Percentiles rank a stretch among this genome's conserved stretches.
Evolutionary conservation across 1,284 basidiomycete species (phyloP).

Genomic region (Wallemia mellicola): DNA sequence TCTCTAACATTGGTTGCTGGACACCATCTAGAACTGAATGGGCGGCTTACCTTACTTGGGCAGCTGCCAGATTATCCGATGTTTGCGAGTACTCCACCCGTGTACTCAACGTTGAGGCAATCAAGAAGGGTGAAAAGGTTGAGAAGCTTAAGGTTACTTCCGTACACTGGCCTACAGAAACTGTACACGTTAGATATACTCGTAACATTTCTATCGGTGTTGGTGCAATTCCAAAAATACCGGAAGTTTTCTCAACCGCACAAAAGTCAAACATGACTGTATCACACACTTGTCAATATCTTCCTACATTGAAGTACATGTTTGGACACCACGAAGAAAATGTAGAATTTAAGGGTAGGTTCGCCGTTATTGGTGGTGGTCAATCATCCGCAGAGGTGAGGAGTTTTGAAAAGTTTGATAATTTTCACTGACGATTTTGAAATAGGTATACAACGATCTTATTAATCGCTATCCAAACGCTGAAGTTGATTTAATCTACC

Average conservation of each 20-base stretch:
- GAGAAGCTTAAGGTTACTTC: neutral
- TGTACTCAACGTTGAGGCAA: slow-evolving; percentile 4
- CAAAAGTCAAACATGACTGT: slow-evolving; percentile 12
- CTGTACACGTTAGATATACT: slow-evolving; percentile 1
- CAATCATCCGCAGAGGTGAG: slow-evolving; percentile 27
- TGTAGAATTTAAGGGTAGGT: slow-evolving; percentile 10
- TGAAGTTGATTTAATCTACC: slow-evolving; percentile 26
- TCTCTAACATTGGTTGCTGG: slow-evolving; percentile 17
- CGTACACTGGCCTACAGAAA: neutral
- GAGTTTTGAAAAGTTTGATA: neutral
- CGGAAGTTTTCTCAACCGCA: slow-evolving; percentile 16
- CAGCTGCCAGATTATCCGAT: slow-evolving; percentile 17
- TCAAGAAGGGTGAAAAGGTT: neutral
- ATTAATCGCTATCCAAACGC: slow-evolving; percentile 10
- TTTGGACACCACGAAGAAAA: slow-evolving; percentile 11
- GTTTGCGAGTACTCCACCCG: slow-evolving; percentile 5
- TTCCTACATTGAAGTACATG: slow-evolving; percentile 18
- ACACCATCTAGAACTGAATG: slow-evolving; percentile 21
- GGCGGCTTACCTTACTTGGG: slow-evolving; percentile 28
- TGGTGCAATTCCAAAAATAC: slow-evolving; percentile 23
- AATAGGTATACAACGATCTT: slow-evolving; percentile 18
- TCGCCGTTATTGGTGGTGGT: slow-evolving; percentile 27
- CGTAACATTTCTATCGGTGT: slow-evolving; percentile 22
- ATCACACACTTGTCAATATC: slow-evolving; percentile 22
- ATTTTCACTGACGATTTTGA: slow-evolving; percentile 5